Conservation (phyloP, 2,329 filamentous ascomycete genomes). For the Sarocladiaceae sp. region DNA sequence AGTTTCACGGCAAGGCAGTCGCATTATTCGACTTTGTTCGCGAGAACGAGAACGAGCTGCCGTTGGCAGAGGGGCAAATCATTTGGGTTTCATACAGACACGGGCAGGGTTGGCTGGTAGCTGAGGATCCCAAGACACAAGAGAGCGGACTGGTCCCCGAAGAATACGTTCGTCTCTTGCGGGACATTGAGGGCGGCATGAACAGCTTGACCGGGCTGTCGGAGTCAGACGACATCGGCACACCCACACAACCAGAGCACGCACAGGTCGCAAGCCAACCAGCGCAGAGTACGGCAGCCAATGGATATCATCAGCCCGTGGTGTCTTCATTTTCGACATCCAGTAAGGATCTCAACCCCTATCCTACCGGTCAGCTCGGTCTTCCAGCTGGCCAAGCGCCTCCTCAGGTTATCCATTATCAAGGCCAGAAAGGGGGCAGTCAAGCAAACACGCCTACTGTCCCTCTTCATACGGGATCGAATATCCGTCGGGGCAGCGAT, state of each 20-base stretch:
- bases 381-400: slow-evolving; percentile 56
- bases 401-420: slow-evolving; percentile 61
- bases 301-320: slow-evolving; percentile 63
- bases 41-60: slow-evolving; percentile 94
- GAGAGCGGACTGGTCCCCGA: slow-evolving; percentile 95
- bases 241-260: slow-evolving; percentile 57
- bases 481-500: slow-evolving; percentile 41
- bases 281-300: slow-evolving; percentile 32
- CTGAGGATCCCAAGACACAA: slow-evolving; percentile 87
- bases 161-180: slow-evolving; percentile 86
- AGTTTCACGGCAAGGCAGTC: slow-evolving; percentile 95
- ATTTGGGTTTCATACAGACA: slow-evolving; percentile 95
- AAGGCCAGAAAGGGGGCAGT: slow-evolving; percentile 56
- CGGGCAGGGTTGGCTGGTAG: slow-evolving; percentile 94
- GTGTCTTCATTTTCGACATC: slow-evolving; percentile 66
- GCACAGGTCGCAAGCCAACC: slow-evolving; percentile 11
- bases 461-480: slow-evolving; percentile 43
- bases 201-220: slow-evolving; percentile 59
- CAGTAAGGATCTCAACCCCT: slow-evolving; percentile 62
- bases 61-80: slow-evolving; percentile 87
- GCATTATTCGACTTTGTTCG: slow-evolving; percentile 91
- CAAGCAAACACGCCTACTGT: slow-evolving; percentile 59
- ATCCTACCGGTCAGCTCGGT: slow-evolving; percentile 59
- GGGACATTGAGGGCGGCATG: slow-evolving; percentile 89
- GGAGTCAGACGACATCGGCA: slow-evolving; percentile 53